phyloP scores from a whole-genome alignment of 129 eudicot genomes.

The Centaurea solstitialis region DNA sequence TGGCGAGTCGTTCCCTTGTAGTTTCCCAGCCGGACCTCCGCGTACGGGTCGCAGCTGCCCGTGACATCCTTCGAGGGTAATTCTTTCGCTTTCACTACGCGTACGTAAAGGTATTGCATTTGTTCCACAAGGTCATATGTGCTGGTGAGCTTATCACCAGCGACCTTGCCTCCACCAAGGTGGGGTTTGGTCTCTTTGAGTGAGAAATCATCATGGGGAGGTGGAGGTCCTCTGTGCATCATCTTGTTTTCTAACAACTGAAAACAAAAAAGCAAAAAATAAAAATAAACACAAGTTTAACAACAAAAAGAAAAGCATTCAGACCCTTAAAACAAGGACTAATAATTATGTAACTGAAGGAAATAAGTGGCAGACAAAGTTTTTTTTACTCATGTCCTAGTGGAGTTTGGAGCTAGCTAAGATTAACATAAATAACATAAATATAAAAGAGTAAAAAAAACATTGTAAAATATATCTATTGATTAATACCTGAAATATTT shows the following conservation, averaged over 20 bases:
- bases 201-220: constrained; percentile 52
- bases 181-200: constrained; percentile 82
- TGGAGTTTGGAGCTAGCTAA: not conserved
- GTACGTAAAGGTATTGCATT: constrained; percentile 64
- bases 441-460: not conserved
- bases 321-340: not conserved
- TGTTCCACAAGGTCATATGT: constrained; percentile 73
- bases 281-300: not conserved
- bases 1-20: constrained; percentile 64
- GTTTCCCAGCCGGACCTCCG: constrained; percentile 57
- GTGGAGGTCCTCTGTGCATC: constrained; percentile 63
- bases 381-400: constrained; percentile 26
- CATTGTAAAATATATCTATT: not conserved
- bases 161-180: constrained; percentile 59
- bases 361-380: not conserved
- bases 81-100: constrained; percentile 63
- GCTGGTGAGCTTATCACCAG: constrained; percentile 66
- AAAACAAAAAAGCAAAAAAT: not conserved
- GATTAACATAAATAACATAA: not conserved
- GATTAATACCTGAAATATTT: constrained; percentile 11
- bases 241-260: constrained; percentile 20
- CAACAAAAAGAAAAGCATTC: not conserved
- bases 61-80: constrained; percentile 57
- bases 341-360: not conserved
- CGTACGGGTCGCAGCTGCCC: constrained; percentile 63